Conservation (phyloP, 2,329 filamentous ascomycete genomes). For the Monosporascus sp. region DNA sequence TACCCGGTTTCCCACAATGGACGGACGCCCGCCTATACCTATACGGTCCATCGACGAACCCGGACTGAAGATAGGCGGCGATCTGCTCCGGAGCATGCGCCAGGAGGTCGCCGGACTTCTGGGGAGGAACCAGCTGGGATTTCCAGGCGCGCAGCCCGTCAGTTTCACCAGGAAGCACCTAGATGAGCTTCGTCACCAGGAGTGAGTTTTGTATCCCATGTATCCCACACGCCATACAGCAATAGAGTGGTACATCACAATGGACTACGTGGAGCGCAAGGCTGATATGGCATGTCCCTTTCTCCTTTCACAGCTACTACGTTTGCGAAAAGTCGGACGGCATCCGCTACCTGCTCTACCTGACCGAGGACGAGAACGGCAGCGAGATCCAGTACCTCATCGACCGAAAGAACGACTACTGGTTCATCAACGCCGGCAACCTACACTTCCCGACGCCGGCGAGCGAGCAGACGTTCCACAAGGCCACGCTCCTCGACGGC, state of each 20-base stretch:
- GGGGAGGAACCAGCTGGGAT: conserved; percentile 60
- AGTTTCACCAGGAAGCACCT: conserved; percentile 82
- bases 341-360: conserved; percentile 90
- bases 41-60: conserved; percentile 52
- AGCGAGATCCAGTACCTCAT: conserved; percentile 82
- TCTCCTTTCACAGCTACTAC: conserved; percentile 61
- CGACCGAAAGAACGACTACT: conserved; percentile 97
- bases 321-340: conserved; percentile 98
- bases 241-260: no score
- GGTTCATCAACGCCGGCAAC: conserved; percentile 63
- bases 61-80: conserved; percentile 59
- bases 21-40: conserved; percentile 9
- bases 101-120: conserved; percentile 71
- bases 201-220: conserved; percentile 43
- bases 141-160: conserved; percentile 91
- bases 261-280: no score
- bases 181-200: conserved; percentile 70
- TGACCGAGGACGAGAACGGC: conserved; percentile 58
- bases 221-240: no score
- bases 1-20: not conserved
- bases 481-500: conserved; percentile 79
- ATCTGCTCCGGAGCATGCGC: conserved; percentile 57
- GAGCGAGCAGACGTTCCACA: conserved; percentile 65
- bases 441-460: conserved; percentile 76
- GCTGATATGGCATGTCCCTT: conserved; percentile 1